Evolutionary conservation across 805 yeast species (phyloP).

Genomic region (Yamadazyma takamatsuzukensis): DNA sequence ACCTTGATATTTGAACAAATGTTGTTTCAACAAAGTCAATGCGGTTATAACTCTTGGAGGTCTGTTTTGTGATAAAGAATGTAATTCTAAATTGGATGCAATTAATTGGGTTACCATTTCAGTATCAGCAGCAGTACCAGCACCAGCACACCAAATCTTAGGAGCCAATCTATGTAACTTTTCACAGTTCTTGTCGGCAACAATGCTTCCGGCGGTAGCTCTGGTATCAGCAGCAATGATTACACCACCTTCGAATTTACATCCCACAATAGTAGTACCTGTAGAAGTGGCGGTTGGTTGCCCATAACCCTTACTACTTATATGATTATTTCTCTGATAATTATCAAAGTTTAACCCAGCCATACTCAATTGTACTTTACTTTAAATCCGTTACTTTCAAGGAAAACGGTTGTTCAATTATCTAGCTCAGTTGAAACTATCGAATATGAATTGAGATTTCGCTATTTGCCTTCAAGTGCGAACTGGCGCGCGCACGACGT

Average conservation of each 20-base stretch:
- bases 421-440: too few relatives aligned
- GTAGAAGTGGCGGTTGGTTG: constrained; percentile 92
- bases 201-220: constrained; percentile 94
- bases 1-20: constrained; percentile 94
- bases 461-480: too few relatives aligned
- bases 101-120: constrained; percentile 96
- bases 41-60: constrained; percentile 93
- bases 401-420: too few relatives aligned
- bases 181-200: constrained; percentile 97
- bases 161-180: constrained; percentile 89
- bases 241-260: constrained; percentile 89
- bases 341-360: constrained; percentile 92
- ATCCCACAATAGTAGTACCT: constrained; percentile 99
- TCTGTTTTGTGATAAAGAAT: constrained; percentile 76
- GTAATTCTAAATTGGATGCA: constrained; percentile 86
- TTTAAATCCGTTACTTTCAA: too few relatives aligned
- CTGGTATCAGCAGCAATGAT: constrained; percentile 98
- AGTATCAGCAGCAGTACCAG: constrained; percentile 99
- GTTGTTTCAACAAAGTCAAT: constrained; percentile 89
- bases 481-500: too few relatives aligned
- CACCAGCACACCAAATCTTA: constrained; percentile 98
- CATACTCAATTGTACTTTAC: constrained; percentile 43
- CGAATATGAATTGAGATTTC: too few relatives aligned
- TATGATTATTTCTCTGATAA: constrained; percentile 79
- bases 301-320: constrained; percentile 68